Evolutionary conservation across 1,284 basidiomycete genomes (phyloP).

Genomic region (Testicularia cyperi): DNA sequence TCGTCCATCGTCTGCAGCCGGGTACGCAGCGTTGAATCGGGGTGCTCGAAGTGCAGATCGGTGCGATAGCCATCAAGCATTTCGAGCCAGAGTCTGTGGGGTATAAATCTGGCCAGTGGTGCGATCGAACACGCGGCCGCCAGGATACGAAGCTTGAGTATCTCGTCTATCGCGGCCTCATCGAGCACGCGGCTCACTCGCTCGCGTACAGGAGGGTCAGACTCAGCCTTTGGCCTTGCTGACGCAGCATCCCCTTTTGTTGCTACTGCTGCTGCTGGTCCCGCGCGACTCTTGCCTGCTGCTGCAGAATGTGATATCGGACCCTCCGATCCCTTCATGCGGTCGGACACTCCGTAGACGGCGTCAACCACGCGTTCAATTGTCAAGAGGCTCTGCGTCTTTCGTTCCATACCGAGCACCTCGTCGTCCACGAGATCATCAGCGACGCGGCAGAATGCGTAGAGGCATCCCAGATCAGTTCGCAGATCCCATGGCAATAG

Average conservation of each 20-base stretch:
- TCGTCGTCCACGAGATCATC: conserved; percentile 50
- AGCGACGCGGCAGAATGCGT: conserved; percentile 48
- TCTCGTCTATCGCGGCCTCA: conserved; percentile 3
- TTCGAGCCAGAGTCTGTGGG: conserved; percentile 43
- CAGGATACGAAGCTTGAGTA: conserved; percentile 15
- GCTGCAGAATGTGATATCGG: too few relatives aligned
- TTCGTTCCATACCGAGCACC: conserved; percentile 15
- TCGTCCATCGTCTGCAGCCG: conserved; percentile 26
- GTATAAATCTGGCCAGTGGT: conserved; percentile 38
- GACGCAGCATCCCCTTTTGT: too few relatives aligned
- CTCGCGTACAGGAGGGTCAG: conserved; percentile 9
- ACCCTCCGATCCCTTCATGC: too few relatives aligned
- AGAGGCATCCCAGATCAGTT: conserved; percentile 46
- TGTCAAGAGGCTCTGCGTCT: conserved; percentile 13
- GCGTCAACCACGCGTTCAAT: conserved; percentile 23
- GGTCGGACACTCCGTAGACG: too few relatives aligned
- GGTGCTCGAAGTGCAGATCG: conserved; percentile 36
- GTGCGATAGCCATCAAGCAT: conserved; percentile 45
- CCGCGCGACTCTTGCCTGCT: background rate
- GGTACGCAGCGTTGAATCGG: conserved; percentile 2
- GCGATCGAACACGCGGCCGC: conserved; percentile 40
- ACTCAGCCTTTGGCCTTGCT: too few relatives aligned
- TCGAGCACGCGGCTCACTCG: conserved; percentile 14
- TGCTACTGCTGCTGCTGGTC: background rate
- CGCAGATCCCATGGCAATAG: conserved; percentile 54